Evolutionary conservation across 164 flowering plant genomes (phyloP).

Genomic region (Liquidambar formosana): DNA sequence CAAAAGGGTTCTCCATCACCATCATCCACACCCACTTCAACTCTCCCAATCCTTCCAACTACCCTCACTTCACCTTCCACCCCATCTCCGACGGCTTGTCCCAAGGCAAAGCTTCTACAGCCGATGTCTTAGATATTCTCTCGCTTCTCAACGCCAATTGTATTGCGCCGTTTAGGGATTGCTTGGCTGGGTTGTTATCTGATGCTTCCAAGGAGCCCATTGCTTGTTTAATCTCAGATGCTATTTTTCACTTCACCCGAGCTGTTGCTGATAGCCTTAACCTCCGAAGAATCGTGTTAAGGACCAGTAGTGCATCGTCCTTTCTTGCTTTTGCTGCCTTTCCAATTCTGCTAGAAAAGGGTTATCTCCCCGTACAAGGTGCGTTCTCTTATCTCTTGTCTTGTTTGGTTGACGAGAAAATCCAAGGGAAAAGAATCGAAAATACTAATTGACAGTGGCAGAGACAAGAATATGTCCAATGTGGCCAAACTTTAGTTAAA

Average conservation of each 20-base stretch:
- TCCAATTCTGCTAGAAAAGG: constrained; percentile 32
- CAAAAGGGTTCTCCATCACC: constrained; percentile 52
- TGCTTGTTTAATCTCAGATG: constrained; percentile 42
- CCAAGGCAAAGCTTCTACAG: constrained; percentile 2
- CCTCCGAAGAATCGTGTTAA: constrained; percentile 35
- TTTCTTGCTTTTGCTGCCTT: constrained; percentile 26
- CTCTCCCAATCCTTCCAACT: constrained; percentile 20
- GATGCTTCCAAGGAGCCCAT: constrained; percentile 24
- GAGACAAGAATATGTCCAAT: no score
- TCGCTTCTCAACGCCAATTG: constrained; percentile 21
- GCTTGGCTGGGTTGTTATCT: constrained; percentile 26
- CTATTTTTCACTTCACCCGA: constrained; percentile 21
- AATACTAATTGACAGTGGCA: no score
- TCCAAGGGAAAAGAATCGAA: no score
- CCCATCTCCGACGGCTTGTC: constrained; percentile 23
- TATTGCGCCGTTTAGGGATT: constrained; percentile 18
- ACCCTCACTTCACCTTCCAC: constrained; percentile 43
- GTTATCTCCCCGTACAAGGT: constrained; percentile 44
- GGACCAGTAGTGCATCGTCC: constrained; percentile 32
- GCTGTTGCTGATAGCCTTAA: constrained; percentile 26
- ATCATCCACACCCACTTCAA: constrained; percentile 40
- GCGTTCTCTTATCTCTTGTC: no score
- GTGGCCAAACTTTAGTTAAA: no score
- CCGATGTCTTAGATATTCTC: constrained; percentile 6
- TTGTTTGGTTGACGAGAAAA: no score